A percentile compares a stretch with the other conserved stretches of the same genome.
Conservation (phyloP, 1,284 basidiomycete species). For the Schizophyllum amplum region DNA sequence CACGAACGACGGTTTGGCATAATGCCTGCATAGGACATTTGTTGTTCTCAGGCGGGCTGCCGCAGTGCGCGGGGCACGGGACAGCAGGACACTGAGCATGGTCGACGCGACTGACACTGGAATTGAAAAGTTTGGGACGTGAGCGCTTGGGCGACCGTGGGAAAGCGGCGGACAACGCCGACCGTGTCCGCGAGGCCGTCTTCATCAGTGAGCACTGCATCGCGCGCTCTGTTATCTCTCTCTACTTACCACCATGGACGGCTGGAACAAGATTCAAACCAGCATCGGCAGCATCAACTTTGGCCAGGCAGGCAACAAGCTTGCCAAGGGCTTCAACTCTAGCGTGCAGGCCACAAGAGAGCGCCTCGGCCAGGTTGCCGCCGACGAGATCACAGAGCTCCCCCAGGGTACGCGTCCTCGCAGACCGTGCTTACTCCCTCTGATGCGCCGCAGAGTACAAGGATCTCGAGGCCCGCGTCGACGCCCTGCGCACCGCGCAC, state of each 20-base stretch:
- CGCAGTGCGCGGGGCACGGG: neutral
- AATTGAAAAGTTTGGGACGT: neutral
- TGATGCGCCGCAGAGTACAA: slow-evolving; percentile 70
- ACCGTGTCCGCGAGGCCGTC: too few species aligned
- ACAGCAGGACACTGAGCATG: neutral
- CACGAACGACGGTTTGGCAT: neutral
- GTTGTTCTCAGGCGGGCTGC: neutral
- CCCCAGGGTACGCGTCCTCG: slow-evolving; percentile 53
- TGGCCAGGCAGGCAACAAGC: slow-evolving; percentile 59
- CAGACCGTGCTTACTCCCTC: neutral
- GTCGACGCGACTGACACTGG: neutral
- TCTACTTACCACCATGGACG: slow-evolving; percentile 63
- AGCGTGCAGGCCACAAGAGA: slow-evolving; percentile 89
- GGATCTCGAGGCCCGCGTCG: slow-evolving; percentile 90
- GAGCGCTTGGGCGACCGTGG: neutral
- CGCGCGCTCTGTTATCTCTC: neutral
- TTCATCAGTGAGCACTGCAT: neutral
- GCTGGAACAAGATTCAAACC: slow-evolving; percentile 63
- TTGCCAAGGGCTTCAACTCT: slow-evolving; percentile 80
- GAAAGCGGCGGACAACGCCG: neutral
- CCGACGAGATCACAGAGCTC: slow-evolving; percentile 92
- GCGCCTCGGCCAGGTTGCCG: slow-evolving; percentile 79
- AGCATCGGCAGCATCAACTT: slow-evolving; percentile 56
- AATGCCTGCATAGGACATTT: neutral
- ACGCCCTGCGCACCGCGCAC: slow-evolving; percentile 83